Evolutionary conservation across 345 rosid species (phyloP).

Genomic region (Adansonia digitata): DNA sequence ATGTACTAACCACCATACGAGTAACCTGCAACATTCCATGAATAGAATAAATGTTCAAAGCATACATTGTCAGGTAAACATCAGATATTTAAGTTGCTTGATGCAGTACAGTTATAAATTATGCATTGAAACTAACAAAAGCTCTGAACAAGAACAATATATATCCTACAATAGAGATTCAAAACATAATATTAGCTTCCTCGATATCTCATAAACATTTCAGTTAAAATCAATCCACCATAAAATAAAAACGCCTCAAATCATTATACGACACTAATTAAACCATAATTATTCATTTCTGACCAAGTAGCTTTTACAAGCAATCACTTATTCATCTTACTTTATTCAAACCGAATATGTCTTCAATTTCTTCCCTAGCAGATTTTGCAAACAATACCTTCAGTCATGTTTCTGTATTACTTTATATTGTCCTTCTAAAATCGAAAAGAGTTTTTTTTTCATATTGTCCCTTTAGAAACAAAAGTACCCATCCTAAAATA

Average conservation of each 20-base stretch:
- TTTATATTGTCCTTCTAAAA: background rate
- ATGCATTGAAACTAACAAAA: background rate
- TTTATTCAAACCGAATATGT: background rate
- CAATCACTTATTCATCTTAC: background rate
- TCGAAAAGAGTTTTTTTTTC: background rate
- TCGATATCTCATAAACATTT: background rate
- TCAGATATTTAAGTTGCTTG: background rate
- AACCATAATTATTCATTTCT: background rate
- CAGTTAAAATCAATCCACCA: background rate
- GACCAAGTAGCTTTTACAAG: background rate
- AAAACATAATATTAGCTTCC: background rate
- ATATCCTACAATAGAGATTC: background rate
- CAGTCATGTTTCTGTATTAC: background rate
- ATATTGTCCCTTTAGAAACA: background rate
- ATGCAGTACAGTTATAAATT: background rate
- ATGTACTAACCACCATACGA: slow-evolving; percentile 97
- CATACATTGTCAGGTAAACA: background rate
- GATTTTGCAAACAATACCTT: background rate
- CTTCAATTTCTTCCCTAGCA: background rate
- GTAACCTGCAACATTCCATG: slow-evolving; percentile 48
- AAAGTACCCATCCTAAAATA: background rate
- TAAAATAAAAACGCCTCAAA: background rate
- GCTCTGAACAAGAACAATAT: background rate
- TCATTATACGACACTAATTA: background rate
- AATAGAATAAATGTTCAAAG: background rate